Base-by-base conservation (phyloP, 164 flowering plant genomes). In the Magnolia officinalis region DNA sequence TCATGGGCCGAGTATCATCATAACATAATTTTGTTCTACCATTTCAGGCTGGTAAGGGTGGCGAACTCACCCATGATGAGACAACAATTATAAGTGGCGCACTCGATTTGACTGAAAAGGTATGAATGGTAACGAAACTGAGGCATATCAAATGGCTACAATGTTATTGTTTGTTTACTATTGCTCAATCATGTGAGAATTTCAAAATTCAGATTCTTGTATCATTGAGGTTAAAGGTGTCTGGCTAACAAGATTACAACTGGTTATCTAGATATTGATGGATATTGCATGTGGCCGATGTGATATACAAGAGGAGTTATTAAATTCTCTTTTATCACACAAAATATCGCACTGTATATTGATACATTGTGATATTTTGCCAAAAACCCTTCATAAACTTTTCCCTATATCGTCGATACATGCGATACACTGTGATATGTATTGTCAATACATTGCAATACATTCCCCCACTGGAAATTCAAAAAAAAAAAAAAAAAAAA, bases 11-110 rank as follows among this genome's bases (percentile, higher is more conserved):
- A 1, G 50, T 55, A 21, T 75, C 63, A 63, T 21, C 55, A n/a
- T 72, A 37, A 50, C 75, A 70, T 78, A 5, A 19, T 23, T 69
- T 21, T 6, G 50, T 72, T 20, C 70, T 63, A 8, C 37, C 4
- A 59, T 71, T 65, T 78, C 76, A 96, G 99, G 99, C 93, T 79
- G 99, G 99, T 24, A 92, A 93, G 73, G 99, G 99, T 11, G 99
- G 99, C 76, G 99, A 96, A 81, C 97, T 96, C 59, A 92, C 99
- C 6, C 98, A 94, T 84, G 99, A 96, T 79, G 99, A 96, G 87
- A 92, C 98, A 51, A 94, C 97, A 67, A 96, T 96, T 73, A 96
- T 96, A 65, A 96, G 97, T 87, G 99, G 99, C 64, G 99, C 99
- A n/a, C 87, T 96, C 16, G 99, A 96, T 85, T 86, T 96, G 78